phyloP scores from a whole-genome alignment of 345 rosid species.

The Kandelia obovata region DNA sequence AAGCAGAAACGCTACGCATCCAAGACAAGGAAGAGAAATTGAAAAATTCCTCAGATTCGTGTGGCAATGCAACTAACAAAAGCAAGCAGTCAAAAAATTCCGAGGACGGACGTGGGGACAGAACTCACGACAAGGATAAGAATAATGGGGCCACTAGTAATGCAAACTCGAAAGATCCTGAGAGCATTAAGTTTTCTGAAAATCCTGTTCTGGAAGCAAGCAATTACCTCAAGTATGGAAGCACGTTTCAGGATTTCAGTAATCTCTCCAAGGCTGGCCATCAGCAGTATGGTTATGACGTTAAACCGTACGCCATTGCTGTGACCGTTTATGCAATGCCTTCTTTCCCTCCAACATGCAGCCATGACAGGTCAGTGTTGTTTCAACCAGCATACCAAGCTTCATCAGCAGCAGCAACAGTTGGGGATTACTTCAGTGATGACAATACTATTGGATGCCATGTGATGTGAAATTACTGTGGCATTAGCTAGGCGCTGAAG shows the following conservation, averaged over 20 bases:
- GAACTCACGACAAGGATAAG: constrained; percentile 17
- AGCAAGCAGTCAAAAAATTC: constrained; percentile 10
- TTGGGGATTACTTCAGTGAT: constrained; percentile 57
- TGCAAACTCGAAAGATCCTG: constrained; percentile 6
- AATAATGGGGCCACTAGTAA: constrained; percentile 2
- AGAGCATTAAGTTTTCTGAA: constrained; percentile 12
- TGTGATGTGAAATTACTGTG: constrained; percentile 37
- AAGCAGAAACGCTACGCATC: constrained; percentile 7
- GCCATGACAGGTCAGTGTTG: constrained; percentile 12
- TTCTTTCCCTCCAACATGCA: constrained; percentile 20
- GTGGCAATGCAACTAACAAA: constrained; percentile 11
- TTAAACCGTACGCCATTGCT: constrained; percentile 32
- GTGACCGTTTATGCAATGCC: constrained; percentile 40
- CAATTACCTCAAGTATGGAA: not conserved
- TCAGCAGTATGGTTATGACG: constrained; percentile 23
- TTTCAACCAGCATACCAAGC: constrained; percentile 24
- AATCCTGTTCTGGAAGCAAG: constrained; percentile 11
- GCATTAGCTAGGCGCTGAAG: not conserved
- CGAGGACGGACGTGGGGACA: constrained; percentile 10
- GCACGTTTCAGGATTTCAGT: constrained; percentile 10
- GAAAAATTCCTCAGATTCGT: constrained; percentile 13
- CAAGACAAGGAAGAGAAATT: constrained; percentile 20
- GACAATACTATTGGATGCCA: constrained; percentile 55
- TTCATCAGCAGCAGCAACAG: constrained; percentile 19
- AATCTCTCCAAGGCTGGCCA: constrained; percentile 8